Evolutionary conservation across 768 basidiomycete species (phyloP), one percentile per base, ranked within the genome.

Genomic region (Fomitopsis serialis): DNA sequence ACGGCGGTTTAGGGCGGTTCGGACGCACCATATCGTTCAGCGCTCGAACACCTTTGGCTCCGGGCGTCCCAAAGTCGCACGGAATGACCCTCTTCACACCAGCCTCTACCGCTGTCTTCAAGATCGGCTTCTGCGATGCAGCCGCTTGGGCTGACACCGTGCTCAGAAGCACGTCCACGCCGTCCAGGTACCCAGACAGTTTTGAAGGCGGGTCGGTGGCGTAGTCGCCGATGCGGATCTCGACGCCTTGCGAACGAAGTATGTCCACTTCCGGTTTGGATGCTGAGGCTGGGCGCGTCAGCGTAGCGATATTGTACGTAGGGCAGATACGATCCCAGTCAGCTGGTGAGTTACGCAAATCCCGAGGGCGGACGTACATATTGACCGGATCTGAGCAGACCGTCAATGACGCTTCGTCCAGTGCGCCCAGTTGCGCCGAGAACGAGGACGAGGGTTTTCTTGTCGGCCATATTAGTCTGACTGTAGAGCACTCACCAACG

Each of bases 71-170:
- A 25, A 59, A 66, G 54, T 66, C 65, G 58, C 54, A 58, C 5
- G 65, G 65, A 15, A 66, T 51, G 34, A 65, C 42, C 12, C 65
- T 56, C 51, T 60, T 53, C 21, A 65, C 60, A 12, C 55, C 55
- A 2, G 44, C 56, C 25, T 52, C 55, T 29, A 59, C 61, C 17
- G 63, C 62, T 12, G 60, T 62, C 8, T 45, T 44, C 22, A 63
- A 21, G 13, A 63, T 22, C 2, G 45, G 36, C 29, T 51, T 57
- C 54, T 64, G 63, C 7, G 52, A 47, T 11, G n/a, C 29, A 15
- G 60, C 17, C 2, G 42, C 34, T 5, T 23, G 15, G 13, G 52
- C 48, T 15, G 15, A 2, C 21, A 61, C 48, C 13, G 54, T 44
- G 27, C 54, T 62, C 37, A 64, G 52, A 19, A 63, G 45, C 1